Percentiles rank a stretch among this genome's conserved stretches.
phyloP scores from a whole-genome alignment of 2,329 filamentous ascomycete genomes.

The Calonectria fujianensis region DNA sequence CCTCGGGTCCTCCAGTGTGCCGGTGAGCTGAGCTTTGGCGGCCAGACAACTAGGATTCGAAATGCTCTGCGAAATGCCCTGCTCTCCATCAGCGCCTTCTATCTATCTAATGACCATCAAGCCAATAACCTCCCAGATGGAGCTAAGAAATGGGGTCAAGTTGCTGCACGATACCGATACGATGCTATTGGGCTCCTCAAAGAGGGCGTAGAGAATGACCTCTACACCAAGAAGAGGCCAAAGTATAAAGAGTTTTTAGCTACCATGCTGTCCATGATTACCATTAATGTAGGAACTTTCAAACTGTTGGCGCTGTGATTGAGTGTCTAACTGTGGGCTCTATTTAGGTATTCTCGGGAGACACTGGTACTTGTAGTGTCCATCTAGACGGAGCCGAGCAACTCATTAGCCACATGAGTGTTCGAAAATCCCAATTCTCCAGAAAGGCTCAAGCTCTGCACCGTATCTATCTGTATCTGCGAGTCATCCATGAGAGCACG shows the following conservation, averaged over 20 bases:
- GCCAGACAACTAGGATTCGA: slow-evolving; percentile 49
- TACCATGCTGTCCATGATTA: slow-evolving; percentile 55
- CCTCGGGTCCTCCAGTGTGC: slow-evolving; percentile 50
- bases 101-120: slow-evolving; percentile 51
- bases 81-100: slow-evolving; percentile 53
- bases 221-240: slow-evolving; percentile 37
- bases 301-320: too few relatives aligned
- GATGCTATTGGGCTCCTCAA: slow-evolving; percentile 51
- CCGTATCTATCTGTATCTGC: slow-evolving; percentile 52
- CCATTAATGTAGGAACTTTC: slow-evolving; percentile 49
- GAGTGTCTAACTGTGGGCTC: background rate
- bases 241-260: slow-evolving; percentile 56
- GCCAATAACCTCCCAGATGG: slow-evolving; percentile 33
- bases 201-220: slow-evolving; percentile 45
- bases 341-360: slow-evolving; percentile 52
- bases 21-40: slow-evolving; percentile 48
- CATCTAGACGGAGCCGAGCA: slow-evolving; percentile 49
- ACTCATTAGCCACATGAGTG: slow-evolving; percentile 47
- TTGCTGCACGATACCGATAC: slow-evolving; percentile 38
- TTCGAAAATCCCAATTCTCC: slow-evolving; percentile 44
- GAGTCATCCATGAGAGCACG: slow-evolving; percentile 52
- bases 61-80: slow-evolving; percentile 50
- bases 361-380: slow-evolving; percentile 50
- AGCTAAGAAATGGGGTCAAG: slow-evolving; percentile 45
- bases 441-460: slow-evolving; percentile 47